Evolutionary conservation across 805 yeast species (phyloP), one percentile per base, ranked within the genome.

Genomic region (Wickerhamiella kurtzmanii): DNA sequence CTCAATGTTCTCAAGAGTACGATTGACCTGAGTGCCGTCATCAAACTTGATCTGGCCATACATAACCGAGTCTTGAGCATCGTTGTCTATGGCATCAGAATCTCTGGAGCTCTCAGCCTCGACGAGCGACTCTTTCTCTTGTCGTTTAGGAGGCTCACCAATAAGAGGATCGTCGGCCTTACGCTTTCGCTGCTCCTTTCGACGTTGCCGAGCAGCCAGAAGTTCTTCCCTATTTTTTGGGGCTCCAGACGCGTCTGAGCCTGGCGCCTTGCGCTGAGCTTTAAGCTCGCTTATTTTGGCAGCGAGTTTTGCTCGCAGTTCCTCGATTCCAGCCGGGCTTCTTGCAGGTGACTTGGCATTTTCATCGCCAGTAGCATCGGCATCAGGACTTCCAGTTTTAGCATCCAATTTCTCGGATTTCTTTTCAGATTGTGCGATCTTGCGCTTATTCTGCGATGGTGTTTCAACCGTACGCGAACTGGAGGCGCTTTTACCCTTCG

Each of bases 211-310:
- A 4, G 62, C 62, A 13, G 69, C 74, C 48, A 63, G 55, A 47
- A 71, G 75, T 45, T 68, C 72, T 50, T 70, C 71, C 50, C 94
- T 75, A 54, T 78, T 82, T 35, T 73, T 78, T 46, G 84, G 65
- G 15, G 95, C 92, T 20, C 96, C 95, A 3, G 73, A 69, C 3
- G 72, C 77, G 41, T 77, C 80, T 1, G 88, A 68, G 1, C 97
- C 97, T 1, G 94, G 92, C 1, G 97, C 98, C 58, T 82, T 88
- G 61, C 99, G 78, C 64, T 76, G 82, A 47, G 80, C 87, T 54
- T 79, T 77, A 66, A 92, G 58, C 6, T 65, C 66, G 48, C 69
- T 74, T 53, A 92, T 88, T 62, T 79, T 84, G 16, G 73, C 74
- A 22, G 89, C 80, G 40, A 92, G 73, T 61, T 82, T 82, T n/a